Evolutionary conservation across 805 yeast species (phyloP), one percentile per base, ranked within the genome.

Genomic region (Tanozyma kutaoensis): DNA sequence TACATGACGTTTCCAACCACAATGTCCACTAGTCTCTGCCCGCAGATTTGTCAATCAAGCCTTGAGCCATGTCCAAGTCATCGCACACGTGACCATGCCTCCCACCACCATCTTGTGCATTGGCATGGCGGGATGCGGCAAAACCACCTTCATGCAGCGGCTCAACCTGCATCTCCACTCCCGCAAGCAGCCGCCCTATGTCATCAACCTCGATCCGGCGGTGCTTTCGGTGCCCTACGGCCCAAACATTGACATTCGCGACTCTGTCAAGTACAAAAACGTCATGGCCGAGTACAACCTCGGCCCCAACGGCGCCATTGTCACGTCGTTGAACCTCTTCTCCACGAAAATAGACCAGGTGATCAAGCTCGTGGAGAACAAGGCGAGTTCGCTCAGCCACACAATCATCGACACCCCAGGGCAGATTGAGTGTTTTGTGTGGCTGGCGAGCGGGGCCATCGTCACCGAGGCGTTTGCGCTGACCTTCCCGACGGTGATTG

Each of bases 251-350:
- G 99, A 91, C 53, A 91, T 91, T 36, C 65, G 99, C 44, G 99
- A 91, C 52, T 81, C 96, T 1, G 82, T 91, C 33, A 88, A 91
- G 48, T 91, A 91, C 52, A 81, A 79, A 37, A 85, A 91, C 45
- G 97, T 91, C 24, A 91, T 88, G 97, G 91, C 85, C 41, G 86
- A 86, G 46, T 82, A 88, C 48, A 78, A 81, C 32, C 53, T 91
- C 31, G 99, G 99, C 0, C 99, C 99, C 10, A 91, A 91, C 47
- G 99, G 99, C 31, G 97, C 97, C 2, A 91, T 91, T 46, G 95
- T 93, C 37, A 91, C 98, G 0, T 82, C 95, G 13, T 62, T 91
- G 34, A 91, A 91, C 47, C 58, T 91, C 27, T 91, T 91, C 46
- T 63, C 95, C 26, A 91, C 99, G 10, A 91, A 91, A 53, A 84